Evolutionary conservation across 2,329 filamentous ascomycete genomes (phyloP), one percentile per base, ranked within the genome.

Genomic region (Colletotrichum limetticola): DNA sequence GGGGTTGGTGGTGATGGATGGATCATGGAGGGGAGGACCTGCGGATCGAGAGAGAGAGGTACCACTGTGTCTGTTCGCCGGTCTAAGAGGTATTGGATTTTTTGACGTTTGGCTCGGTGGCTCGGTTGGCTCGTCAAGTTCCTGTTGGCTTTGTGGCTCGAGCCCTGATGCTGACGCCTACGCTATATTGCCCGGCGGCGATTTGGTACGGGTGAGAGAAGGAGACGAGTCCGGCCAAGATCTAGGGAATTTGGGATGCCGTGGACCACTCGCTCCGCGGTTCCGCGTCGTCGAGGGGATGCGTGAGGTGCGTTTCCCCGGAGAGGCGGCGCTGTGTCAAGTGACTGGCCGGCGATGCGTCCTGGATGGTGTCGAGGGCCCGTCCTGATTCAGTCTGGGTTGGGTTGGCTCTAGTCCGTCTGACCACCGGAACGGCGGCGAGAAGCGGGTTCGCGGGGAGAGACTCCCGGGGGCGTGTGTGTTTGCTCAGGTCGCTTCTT

Each of bases 1-100:
- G 42, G 59, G n/a, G 6, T 11, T 19, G 24, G 59, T 61, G 26
- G 7, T 14, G 32, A 61, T 22, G 35, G 42, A 42, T 16, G 37
- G 37, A 42, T 37, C 35, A 37, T 37, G 49, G 35, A 28, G 12
- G 30, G 9, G 22, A 26, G 9, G 42, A 12, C n/a, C 22, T 32
- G 62, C 66, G 66, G 70, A 65, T 64, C 60, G 42, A 46, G 42
- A 19, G 35, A 35, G 32, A 42, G 37, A 55, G 55, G 55, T 64
- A 30, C 61, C 46, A 55, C 28, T n/a, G 28, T n/a, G 60, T 72
- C 70, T 70, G 60, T 70, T 64, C 66, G 59, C 69, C 32, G 19
- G 49, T n/a, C 49, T 49, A 35, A 71, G 37, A 68, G 61, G 26
- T 19, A 22, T 46, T 46, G 6, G 14, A 2, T 32, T n/a, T 37